Base-by-base conservation (phyloP, 495 filamentous ascomycete species). In the Achaetomiella virescens region DNA sequence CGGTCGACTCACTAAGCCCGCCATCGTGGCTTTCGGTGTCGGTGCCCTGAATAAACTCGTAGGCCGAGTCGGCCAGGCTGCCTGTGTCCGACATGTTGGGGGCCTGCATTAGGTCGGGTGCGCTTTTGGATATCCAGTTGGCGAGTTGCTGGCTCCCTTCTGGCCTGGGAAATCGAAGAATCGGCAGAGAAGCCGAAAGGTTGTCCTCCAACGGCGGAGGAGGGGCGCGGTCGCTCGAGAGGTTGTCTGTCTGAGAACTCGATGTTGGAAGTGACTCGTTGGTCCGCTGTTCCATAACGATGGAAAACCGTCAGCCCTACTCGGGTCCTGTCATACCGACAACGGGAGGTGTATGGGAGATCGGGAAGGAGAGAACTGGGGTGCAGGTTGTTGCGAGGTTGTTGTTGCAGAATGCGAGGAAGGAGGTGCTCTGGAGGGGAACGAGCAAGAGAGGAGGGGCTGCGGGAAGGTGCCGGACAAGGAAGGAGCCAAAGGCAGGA, bases 41-140 rank as follows among this genome's bases (percentile, higher is more conserved):
- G 11, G 69, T 71, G 51, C 72, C 68, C 22, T 72, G 67, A 62
- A 84, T 75, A 41, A 84, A 71, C 45, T 82, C 80, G 60, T 81
- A 84, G 43, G 79, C 69, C 56, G 81, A 81, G 58, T 83, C 81
- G 58, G 75, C 70, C 37, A 84, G 68, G 60, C 65, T 76, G 52
- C 66, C 65, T 33, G 74, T 71, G 27, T 73, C 73, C 36, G 70
- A 70, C 48, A 75, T 65, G 54, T 45, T 73, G 52, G 69, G 65
- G 4, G 67, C 61, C 45, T 76, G 72, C 71, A 77, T 75, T 31
- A 75, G 75, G 59, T 75, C 69, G 24, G 75, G 73, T n/a, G 71
- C 70, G 56, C 73, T 79, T 43, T 67, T 72, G 1, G 74, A 75
- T 27, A 82, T 62, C 77, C 78, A 82, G 67, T 69, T 72, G 61